Percentiles rank a stretch among this genome's conserved stretches.
phyloP scores from a whole-genome alignment of 306 rosid genomes.

The Casuarina glauca region DNA sequence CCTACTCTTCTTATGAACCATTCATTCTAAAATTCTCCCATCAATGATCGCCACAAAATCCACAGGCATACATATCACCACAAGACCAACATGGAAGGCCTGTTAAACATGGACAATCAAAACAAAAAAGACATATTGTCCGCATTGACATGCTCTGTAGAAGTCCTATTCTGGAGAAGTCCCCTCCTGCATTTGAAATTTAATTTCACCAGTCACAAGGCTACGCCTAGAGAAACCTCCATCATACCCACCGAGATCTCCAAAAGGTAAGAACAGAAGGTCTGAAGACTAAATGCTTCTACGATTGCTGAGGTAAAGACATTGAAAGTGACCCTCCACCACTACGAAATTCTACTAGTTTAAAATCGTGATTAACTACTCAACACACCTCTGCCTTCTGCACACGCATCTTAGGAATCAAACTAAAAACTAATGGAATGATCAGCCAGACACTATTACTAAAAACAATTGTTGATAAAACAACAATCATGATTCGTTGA shows the following conservation, averaged over 20 bases:
- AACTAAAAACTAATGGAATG: background rate
- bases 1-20: background rate
- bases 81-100: background rate
- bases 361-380: background rate
- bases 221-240: background rate
- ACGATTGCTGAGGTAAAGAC: background rate
- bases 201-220: background rate
- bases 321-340: background rate
- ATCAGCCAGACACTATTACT: conserved; percentile 11
- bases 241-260: background rate
- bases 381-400: background rate
- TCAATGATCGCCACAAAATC: background rate
- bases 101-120: background rate
- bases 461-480: conserved; percentile 16
- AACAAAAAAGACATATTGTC: background rate
- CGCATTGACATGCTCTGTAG: background rate
- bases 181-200: conserved; percentile 1
- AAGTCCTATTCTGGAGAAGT: background rate
- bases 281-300: background rate
- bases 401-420: background rate
- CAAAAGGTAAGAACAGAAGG: background rate
- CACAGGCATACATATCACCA: conserved; percentile 1
- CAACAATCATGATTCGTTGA: conserved; percentile 17
- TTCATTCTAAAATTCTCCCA: conserved; percentile 1
- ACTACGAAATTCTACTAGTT: background rate